Evolutionary conservation across 495 filamentous ascomycete species (phyloP), one percentile per base, ranked within the genome.

Genomic region (Xylaria intraflava): DNA sequence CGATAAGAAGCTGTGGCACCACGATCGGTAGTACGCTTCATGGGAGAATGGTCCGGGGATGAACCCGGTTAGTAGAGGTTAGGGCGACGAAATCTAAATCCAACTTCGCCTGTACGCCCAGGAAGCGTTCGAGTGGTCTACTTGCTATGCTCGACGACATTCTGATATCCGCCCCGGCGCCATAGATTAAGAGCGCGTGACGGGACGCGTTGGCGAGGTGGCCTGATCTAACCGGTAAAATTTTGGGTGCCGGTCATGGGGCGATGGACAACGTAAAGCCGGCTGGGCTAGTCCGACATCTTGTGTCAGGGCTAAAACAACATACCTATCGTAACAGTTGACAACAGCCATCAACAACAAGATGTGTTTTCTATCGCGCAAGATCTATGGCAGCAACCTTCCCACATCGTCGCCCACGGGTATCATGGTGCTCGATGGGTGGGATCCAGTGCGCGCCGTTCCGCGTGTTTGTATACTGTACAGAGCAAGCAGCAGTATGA

Each of bases 1-100:
- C 43, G 51, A 46, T 38, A 36, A 55, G 27, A 48, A 48, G 52
- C 29, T 49, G 52, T 55, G 52, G 26, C 45, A 55, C 52, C 45
- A 29, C 40, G 45, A 55, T 49, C 45, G 52, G 45, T 38, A 39
- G 17, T 30, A 6, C 43, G 24, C 35, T 26, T 33, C 35, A 29
- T 42, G 24, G 33, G 46, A n/a, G 27, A 42, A 29, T 19, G 36
- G 9, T 45, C 31, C 16, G 27, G 52, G 19, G 29, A 26, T 14
- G n/a, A 20, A 20, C 38, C 36, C 27, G 45, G 35, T 36, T 46
- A 33, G 38, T 46, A 33, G 29, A 53, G 52, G 49, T 55, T 45
- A 17, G 35, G 14, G n/a, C 35, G 36, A 49, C 52, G 19, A 35
- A 27, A 36, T 43, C 45, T 48, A 42, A 55, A 48, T 55, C 38